These are phyloP conservation scores for Camellia granthamiana DNA, from an alignment of 148 eudicot genomes.

Conservation along the genomic window DNA sequence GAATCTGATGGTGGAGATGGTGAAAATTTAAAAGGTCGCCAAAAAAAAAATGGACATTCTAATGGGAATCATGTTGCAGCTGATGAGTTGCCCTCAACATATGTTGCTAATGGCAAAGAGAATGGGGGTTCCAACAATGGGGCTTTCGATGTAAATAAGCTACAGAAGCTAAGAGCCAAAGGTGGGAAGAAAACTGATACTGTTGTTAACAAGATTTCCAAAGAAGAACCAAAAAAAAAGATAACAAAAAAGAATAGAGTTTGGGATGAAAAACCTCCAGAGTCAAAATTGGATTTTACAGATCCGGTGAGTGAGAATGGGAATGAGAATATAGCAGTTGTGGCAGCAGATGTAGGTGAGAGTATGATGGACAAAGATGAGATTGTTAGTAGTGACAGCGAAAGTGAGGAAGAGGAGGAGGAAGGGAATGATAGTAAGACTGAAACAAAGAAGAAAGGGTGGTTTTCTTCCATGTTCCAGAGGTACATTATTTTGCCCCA, in stretches of 20 bases:
- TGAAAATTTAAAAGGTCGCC: constrained; percentile 34
- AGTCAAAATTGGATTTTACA: constrained; percentile 77
- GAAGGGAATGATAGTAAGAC: constrained; percentile 41
- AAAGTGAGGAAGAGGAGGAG: constrained; percentile 68
- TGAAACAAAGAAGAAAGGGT: constrained; percentile 72
- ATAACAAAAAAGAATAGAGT: constrained; percentile 82
- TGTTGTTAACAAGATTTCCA: constrained; percentile 53
- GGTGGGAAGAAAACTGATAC: constrained; percentile 73
- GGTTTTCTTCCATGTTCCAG: constrained; percentile 94
- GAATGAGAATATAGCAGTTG: constrained; percentile 47
- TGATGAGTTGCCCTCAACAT: constrained; percentile 24
- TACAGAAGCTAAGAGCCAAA: constrained; percentile 71
- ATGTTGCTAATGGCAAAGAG: constrained; percentile 58
- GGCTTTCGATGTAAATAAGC: constrained; percentile 93
- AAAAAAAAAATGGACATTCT: constrained; percentile 49
- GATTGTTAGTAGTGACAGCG: constrained; percentile 80
- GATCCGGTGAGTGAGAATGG: constrained; percentile 69
- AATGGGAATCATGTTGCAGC: constrained; percentile 35
- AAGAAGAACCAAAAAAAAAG: constrained; percentile 72
- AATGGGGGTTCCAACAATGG: constrained; percentile 51
- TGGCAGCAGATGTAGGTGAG: constrained; percentile 61
- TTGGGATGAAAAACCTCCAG: constrained; percentile 75
- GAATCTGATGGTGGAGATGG: constrained; percentile 55
- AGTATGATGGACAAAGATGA: constrained; percentile 99
- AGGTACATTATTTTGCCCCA: constrained; percentile 44